These are phyloP conservation scores for Lignosus rhinocerotis DNA, from an alignment of 1,284 basidiomycete genomes.

Conservation along the genomic window DNA sequence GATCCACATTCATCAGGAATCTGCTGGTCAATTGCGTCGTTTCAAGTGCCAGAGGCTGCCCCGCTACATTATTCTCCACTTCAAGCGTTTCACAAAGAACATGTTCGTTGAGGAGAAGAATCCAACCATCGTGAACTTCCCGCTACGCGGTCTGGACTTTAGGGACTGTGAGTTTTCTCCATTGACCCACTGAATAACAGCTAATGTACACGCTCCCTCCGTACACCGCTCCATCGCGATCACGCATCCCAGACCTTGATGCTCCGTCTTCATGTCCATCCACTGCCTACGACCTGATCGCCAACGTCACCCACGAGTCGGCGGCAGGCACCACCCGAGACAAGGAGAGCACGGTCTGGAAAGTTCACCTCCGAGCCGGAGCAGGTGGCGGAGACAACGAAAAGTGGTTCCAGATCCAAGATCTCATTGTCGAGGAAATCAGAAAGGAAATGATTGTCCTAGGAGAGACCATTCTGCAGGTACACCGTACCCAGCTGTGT, in stretches of 20 bases:
- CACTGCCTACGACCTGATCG: constrained; percentile 90
- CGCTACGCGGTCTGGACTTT: constrained; percentile 90
- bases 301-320: constrained; percentile 94
- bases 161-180: constrained; percentile 69
- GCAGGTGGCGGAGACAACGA: constrained; percentile 81
- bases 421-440: constrained; percentile 94
- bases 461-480: constrained; percentile 95
- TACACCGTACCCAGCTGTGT: constrained; percentile 32
- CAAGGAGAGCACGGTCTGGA: constrained; percentile 88
- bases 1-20: constrained; percentile 57
- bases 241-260: constrained; percentile 67
- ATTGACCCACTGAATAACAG: not conserved
- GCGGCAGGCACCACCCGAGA: constrained; percentile 91
- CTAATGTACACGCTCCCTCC: not conserved
- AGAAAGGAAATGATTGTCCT: constrained; percentile 98
- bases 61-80: constrained; percentile 92
- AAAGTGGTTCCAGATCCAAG: constrained; percentile 97
- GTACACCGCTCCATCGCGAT: not conserved
- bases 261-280: constrained; percentile 56
- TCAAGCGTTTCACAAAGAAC: constrained; percentile 98
- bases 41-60: constrained; percentile 90
- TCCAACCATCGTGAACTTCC: constrained; percentile 98
- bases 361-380: constrained; percentile 83
- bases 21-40: constrained; percentile 80
- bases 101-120: constrained; percentile 98